These are phyloP conservation scores for Magnusiomyces tetraspermus DNA, from an alignment of 1,139 yeast genomes.

Conservation along the genomic window DNA sequence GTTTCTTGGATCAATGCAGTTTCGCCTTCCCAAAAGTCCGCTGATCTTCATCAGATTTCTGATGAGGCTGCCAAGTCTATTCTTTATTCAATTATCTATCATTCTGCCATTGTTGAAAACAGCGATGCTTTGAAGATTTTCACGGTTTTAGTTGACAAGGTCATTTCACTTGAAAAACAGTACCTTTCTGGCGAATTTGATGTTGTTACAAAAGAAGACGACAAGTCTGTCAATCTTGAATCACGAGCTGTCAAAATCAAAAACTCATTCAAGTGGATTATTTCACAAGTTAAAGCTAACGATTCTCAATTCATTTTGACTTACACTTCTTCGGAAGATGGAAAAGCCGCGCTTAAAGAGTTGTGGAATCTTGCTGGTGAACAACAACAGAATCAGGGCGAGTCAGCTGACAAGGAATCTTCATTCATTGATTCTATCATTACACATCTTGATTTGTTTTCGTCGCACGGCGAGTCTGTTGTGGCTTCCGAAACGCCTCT, in stretches of 20 bases:
- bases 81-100: neutral
- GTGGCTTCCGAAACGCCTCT: neutral
- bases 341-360: neutral
- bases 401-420: neutral
- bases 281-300: neutral
- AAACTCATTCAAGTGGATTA: neutral
- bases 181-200: neutral
- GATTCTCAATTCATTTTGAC: conserved; percentile 1
- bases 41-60: neutral
- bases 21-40: neutral
- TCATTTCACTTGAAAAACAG: neutral
- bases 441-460: conserved; percentile 2
- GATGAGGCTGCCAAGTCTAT: neutral
- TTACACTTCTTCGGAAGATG: neutral
- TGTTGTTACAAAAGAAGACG: neutral
- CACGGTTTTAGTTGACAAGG: neutral
- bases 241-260: neutral
- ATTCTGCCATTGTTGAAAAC: neutral
- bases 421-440: neutral
- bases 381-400: neutral
- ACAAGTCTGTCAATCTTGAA: neutral
- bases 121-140: neutral
- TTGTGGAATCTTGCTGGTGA: conserved; percentile 2
- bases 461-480: neutral
- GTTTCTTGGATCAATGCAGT: neutral